A percentile compares a stretch with the other conserved stretches of the same genome.
phyloP scores from a whole-genome alignment of 495 filamentous ascomycete species.

The Elaphomyces granulatus region DNA sequence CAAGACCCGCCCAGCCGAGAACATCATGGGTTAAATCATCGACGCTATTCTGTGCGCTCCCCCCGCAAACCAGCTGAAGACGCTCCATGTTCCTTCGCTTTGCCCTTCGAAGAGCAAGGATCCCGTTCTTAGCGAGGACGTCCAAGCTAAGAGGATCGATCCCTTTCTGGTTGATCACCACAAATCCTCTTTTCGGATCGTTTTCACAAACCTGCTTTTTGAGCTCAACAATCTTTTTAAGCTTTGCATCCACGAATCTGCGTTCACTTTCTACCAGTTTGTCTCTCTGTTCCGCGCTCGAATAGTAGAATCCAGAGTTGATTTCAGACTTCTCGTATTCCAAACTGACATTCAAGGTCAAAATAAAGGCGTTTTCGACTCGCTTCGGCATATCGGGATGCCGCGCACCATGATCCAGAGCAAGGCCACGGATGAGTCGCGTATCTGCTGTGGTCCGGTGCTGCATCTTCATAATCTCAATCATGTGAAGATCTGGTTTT shows the following conservation, averaged over 20 bases:
- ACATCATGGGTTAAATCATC: conserved; percentile 81
- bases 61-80: conserved; percentile 85
- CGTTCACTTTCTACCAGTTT: conserved; percentile 97
- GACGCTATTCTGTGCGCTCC: conserved; percentile 84
- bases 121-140: conserved; percentile 93
- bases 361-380: conserved; percentile 87
- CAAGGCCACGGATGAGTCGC: conserved; percentile 83
- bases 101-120: conserved; percentile 81
- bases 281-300: conserved; percentile 85
- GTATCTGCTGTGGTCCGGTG: conserved; percentile 93
- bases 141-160: conserved; percentile 94
- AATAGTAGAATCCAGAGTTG: conserved; percentile 99
- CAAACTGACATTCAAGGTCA: conserved; percentile 89
- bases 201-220: conserved; percentile 96
- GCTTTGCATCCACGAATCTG: conserved; percentile 88
- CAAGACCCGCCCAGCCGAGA: conserved; percentile 89
- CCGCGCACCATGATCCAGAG: conserved; percentile 86
- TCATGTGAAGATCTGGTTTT: conserved; percentile 96
- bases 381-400: conserved; percentile 98
- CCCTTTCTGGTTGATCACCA: conserved; percentile 98
- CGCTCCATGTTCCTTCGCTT: conserved; percentile 99
- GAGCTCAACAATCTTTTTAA: conserved; percentile 94
- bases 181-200: conserved; percentile 90
- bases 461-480: conserved; percentile 99
- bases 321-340: conserved; percentile 99